A percentile compares a stretch with the other conserved stretches of the same genome.
phyloP scores from a whole-genome alignment of 2,329 filamentous ascomycete species.

The Alternaria solani region DNA sequence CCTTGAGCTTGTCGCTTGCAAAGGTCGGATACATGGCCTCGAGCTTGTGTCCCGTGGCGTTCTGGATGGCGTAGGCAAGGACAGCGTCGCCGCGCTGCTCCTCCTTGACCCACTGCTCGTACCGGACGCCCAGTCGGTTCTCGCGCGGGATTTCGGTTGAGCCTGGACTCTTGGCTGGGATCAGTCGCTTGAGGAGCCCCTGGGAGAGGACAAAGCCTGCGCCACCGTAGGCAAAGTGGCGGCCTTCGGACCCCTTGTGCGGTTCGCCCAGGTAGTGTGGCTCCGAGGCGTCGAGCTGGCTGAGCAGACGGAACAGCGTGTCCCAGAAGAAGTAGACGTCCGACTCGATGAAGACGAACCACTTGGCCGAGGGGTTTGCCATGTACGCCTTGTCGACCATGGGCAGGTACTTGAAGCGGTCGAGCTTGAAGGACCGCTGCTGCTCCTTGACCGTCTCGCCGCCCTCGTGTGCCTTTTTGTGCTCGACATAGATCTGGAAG shows the following conservation, averaged over 20 bases:
- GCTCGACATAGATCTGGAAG: conserved; percentile 61
- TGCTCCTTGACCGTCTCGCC: conserved; percentile 56
- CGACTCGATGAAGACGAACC: conserved; percentile 52
- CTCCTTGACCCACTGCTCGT: conserved; percentile 44
- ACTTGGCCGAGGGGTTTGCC: conserved; percentile 47
- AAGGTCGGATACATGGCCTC: conserved; percentile 51
- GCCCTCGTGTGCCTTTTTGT: conserved; percentile 50
- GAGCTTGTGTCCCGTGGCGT: conserved; percentile 46
- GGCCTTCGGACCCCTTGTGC: conserved; percentile 41
- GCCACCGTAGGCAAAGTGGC: conserved; percentile 56
- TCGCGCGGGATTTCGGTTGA: conserved; percentile 41
- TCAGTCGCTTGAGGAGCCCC: conserved; percentile 60
- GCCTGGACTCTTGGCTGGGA: conserved; percentile 42
- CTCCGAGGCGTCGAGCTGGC: conserved; percentile 47
- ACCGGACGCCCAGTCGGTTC: conserved; percentile 43
- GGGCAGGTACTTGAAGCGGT: conserved; percentile 68
- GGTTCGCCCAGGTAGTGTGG: conserved; percentile 53
- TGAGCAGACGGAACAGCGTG: conserved; percentile 54
- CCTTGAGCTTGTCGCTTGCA: conserved; percentile 59
- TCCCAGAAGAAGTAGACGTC: conserved; percentile 52
- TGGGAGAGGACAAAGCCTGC: conserved; percentile 57
- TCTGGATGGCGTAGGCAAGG: conserved; percentile 49
- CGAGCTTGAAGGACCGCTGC: conserved; percentile 62
- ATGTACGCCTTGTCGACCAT: conserved; percentile 62
- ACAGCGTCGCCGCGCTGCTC: conserved; percentile 58